Percentiles rank a stretch among this genome's conserved stretches.
Conservation (phyloP, 2,329 filamentous ascomycete genomes). For the Elsinoe perseae region DNA sequence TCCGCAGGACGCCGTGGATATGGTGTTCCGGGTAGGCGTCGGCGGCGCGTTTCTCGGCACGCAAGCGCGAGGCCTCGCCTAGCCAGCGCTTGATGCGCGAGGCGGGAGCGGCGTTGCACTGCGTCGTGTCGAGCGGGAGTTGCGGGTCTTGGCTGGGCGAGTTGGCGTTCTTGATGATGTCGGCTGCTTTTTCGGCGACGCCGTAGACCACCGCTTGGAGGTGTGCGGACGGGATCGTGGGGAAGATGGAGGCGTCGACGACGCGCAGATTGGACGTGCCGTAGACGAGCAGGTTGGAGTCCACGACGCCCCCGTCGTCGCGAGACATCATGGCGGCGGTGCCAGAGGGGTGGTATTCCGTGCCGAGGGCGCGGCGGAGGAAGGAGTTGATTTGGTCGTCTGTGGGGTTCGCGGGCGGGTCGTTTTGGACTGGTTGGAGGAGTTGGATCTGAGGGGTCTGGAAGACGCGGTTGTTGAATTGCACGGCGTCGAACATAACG, state of each 20-base stretch:
- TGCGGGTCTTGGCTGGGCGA: not conserved
- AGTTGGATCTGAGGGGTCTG: slow-evolving; percentile 21
- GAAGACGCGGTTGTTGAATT: slow-evolving; percentile 27
- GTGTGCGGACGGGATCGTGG: slow-evolving; percentile 31
- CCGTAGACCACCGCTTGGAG: slow-evolving; percentile 20
- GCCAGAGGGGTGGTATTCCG: slow-evolving; percentile 44
- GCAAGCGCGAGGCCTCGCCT: not conserved
- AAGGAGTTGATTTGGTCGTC: slow-evolving; percentile 25
- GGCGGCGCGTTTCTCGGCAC: not conserved
- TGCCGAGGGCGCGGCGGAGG: slow-evolving; percentile 29
- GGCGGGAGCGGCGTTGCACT: slow-evolving; percentile 15
- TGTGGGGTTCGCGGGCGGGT: slow-evolving; percentile 25
- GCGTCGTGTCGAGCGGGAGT: slow-evolving; percentile 16
- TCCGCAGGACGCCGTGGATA: slow-evolving; percentile 27
- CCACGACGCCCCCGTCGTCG: slow-evolving; percentile 43
- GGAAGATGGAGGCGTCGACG: slow-evolving; percentile 38
- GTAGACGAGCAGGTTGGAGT: slow-evolving; percentile 35
- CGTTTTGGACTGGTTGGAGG: slow-evolving; percentile 23
- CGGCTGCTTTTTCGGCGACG: slow-evolving; percentile 22
- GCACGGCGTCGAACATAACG: slow-evolving; percentile 23
- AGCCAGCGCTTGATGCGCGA: slow-evolving; percentile 13
- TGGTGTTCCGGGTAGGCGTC: slow-evolving; percentile 20
- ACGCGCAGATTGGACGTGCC: slow-evolving; percentile 36
- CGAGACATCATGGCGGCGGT: slow-evolving; percentile 42
- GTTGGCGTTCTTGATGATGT: slow-evolving; percentile 20